phyloP scores from a whole-genome alignment of 2,329 filamentous ascomycete genomes.

The Sporothrix phasma region DNA sequence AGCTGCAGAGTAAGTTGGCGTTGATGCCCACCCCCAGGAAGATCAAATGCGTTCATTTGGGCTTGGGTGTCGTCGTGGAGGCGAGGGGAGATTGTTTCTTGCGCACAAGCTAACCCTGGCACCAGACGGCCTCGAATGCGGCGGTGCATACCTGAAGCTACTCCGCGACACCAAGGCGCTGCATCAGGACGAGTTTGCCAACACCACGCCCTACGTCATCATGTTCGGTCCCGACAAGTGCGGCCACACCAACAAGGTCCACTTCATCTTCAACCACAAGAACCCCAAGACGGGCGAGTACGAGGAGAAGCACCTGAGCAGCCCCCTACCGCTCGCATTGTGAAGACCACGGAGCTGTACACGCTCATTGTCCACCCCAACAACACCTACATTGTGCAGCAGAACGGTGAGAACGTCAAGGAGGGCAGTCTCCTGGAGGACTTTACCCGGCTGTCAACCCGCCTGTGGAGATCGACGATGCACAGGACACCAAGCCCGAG shows the following conservation, averaged over 20 bases:
- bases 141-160: conserved; percentile 98
- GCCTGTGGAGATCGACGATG: conserved; percentile 84
- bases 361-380: conserved; percentile 93
- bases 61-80: no score
- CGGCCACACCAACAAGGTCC: conserved; percentile 95
- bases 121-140: conserved; percentile 85
- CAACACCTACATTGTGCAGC: conserved; percentile 87
- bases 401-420: conserved; percentile 83
- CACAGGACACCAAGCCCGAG: conserved; percentile 85
- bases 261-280: conserved; percentile 99
- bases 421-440: conserved; percentile 87
- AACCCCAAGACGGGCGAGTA: conserved; percentile 99
- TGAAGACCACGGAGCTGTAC: conserved; percentile 91
- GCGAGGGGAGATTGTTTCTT: no score
- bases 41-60: no score
- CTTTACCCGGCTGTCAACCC: conserved; percentile 90
- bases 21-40: not conserved
- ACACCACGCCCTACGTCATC: conserved; percentile 94
- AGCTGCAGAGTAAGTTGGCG: conserved; percentile 78
- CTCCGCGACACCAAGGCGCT: conserved; percentile 96
- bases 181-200: conserved; percentile 95
- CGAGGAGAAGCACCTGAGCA: conserved; percentile 96
- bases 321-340: conserved; percentile 77
- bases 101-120: not conserved
- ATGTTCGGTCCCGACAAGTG: conserved; percentile 99